Base-by-base conservation (phyloP, 495 filamentous ascomycete species). In the Neurospora discreta region DNA sequence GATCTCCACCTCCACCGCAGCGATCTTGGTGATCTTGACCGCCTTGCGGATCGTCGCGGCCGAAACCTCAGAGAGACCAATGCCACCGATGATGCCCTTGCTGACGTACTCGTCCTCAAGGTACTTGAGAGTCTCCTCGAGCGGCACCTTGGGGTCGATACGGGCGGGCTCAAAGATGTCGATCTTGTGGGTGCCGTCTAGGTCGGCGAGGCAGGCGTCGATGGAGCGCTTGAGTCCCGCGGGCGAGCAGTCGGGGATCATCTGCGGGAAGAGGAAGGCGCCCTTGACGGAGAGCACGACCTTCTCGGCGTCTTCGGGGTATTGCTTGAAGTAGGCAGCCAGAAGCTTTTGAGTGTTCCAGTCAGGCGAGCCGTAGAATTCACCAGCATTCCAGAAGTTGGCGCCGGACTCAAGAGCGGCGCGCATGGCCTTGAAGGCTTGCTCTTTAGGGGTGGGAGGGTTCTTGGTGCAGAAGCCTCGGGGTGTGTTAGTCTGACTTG, bases 81-180 rank as follows among this genome's bases (percentile, higher is more conserved):
- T 90, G 20, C 90, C 90, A 8, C 86, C 85, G 38, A 97, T 85
- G 81, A 93, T 92, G 58, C 93, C 93, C 36, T 87, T 89, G 73
- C 92, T 86, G 20, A 96, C 86, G 74, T 88, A 82, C 73, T 85
- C 83, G 74, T 71, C 72, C 52, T 90, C 85, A 4, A 92, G 75
- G 23, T 79, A 81, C 30, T 83, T 85, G 58, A 87, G 80, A 3
- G 86, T 86, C 33, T 79, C 80, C 60, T 85, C 81, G 7, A 76
- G 75, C 6, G 74, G 74, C 15, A 72, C 74, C 84, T 74, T 39
- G 80, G 80, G 83, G 75, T 95, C 92, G 39, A 91, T 85, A 3
- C 93, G 85, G 20, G 91, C 92, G 72, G 81, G 88, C 80, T 95
- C 90, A 75, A 93, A 97, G 73, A 96, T 87, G 79, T 97, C 93